A percentile compares a stretch with the other conserved stretches of the same genome.
These are phyloP conservation scores for Microthlaspi erraticum DNA, from an alignment of 345 rosid genomes.

Conservation along the genomic window DNA sequence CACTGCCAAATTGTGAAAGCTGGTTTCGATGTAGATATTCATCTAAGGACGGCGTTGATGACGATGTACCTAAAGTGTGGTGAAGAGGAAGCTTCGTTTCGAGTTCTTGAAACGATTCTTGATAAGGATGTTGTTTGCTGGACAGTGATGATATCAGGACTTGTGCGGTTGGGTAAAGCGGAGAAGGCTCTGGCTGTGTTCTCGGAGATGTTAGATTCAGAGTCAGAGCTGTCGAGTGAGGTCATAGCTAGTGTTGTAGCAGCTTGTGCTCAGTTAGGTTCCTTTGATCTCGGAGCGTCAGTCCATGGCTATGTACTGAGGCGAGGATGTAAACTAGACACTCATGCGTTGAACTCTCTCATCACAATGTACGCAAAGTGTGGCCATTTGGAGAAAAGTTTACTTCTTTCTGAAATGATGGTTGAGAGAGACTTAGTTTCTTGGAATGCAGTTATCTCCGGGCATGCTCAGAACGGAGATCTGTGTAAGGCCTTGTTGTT, in stretches of 20 bases:
- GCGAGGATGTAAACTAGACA: conserved; percentile 52
- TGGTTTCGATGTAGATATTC: conserved; percentile 56
- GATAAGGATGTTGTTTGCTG: conserved; percentile 70
- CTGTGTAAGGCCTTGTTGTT: conserved; percentile 53
- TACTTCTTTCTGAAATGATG: conserved; percentile 58
- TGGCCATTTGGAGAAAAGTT: conserved; percentile 56
- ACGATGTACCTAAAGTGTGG: conserved; percentile 76
- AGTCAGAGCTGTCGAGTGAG: conserved; percentile 58
- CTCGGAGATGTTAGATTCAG: conserved; percentile 55
- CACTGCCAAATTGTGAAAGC: conserved; percentile 60
- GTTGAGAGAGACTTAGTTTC: conserved; percentile 62
- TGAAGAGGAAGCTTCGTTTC: conserved; percentile 52
- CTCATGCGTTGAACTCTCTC: conserved; percentile 67
- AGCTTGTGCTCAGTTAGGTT: conserved; percentile 69
- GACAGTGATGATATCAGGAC: conserved; percentile 85
- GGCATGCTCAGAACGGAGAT: conserved; percentile 66
- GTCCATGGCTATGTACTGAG: conserved; percentile 68
- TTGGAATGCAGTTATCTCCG: conserved; percentile 84
- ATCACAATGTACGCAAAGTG: conserved; percentile 78
- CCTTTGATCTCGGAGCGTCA: conserved; percentile 58
- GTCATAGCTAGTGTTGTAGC: conserved; percentile 68
- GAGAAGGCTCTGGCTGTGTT: conserved; percentile 60
- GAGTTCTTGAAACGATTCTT: conserved; percentile 45
- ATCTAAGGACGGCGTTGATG: conserved; percentile 63
- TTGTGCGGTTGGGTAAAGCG: conserved; percentile 65